Percentiles rank a stretch among this genome's conserved stretches.
phyloP scores from a whole-genome alignment of 345 rosid genomes.

The Toxicodendron radicans region DNA sequence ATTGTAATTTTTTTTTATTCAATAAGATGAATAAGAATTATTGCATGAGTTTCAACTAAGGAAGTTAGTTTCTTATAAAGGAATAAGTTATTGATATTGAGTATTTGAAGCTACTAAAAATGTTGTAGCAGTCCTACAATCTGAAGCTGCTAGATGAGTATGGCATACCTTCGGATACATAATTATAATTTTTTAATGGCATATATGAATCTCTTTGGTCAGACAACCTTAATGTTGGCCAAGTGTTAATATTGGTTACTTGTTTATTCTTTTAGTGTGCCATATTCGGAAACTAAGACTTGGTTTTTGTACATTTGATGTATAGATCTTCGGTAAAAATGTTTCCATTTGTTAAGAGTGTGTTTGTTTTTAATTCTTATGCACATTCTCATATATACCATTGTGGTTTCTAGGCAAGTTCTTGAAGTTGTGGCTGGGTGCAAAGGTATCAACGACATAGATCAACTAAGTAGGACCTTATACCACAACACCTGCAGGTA shows the following conservation, averaged over 20 bases:
- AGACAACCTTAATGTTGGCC: neutral
- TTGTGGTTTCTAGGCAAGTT: constrained; percentile 68
- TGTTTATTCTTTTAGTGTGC: neutral
- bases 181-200: neutral
- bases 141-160: neutral
- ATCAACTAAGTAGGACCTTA: constrained; percentile 63
- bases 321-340: neutral
- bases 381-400: constrained; percentile 3
- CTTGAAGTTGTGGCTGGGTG: constrained; percentile 92
- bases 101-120: neutral
- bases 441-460: constrained; percentile 62
- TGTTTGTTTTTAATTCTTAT: neutral
- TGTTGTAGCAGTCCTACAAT: neutral
- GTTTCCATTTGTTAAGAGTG: neutral
- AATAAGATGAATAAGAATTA: neutral
- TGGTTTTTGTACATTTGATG: neutral
- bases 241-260: neutral
- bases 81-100: neutral
- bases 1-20: neutral
- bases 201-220: neutral
- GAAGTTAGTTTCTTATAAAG: neutral
- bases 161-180: neutral
- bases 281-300: neutral
- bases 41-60: neutral
- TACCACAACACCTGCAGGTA: constrained; percentile 95